These are phyloP conservation scores for Diaporthe aspalathi DNA, from an alignment of 2,329 filamentous ascomycete species.

Conservation along the genomic window DNA sequence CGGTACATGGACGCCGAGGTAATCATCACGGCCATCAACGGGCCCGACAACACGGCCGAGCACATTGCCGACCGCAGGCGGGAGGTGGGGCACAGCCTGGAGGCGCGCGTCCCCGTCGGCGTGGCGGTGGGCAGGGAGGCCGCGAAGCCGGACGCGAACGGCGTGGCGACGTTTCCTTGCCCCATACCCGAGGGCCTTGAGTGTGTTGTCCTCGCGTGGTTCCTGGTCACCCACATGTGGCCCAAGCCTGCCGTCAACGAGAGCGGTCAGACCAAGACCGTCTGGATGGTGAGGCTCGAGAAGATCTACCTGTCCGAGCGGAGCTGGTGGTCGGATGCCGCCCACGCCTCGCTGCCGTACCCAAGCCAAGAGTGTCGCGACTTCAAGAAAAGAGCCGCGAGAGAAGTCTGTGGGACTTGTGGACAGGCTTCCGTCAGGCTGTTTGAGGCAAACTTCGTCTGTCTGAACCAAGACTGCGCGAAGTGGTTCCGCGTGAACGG, in stretches of 20 bases:
- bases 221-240: slow-evolving; percentile 20
- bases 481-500: slow-evolving; percentile 3
- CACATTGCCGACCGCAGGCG: background rate
- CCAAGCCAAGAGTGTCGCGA: background rate
- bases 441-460: background rate
- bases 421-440: background rate
- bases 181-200: slow-evolving; percentile 9
- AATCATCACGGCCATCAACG: slow-evolving; percentile 21
- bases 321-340: slow-evolving; percentile 25
- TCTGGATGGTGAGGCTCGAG: slow-evolving; percentile 28
- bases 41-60: background rate
- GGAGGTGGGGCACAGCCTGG: background rate
- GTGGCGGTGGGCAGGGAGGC: slow-evolving; percentile 3
- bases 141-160: background rate
- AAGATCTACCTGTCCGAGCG: background rate
- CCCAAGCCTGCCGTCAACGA: background rate
- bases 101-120: background rate
- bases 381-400: slow-evolving; percentile 1
- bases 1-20: slow-evolving; percentile 14
- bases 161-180: slow-evolving; percentile 1
- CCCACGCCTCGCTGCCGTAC: background rate
- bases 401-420: background rate
- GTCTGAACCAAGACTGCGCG: background rate
- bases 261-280: background rate
- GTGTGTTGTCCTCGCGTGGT: slow-evolving; percentile 21